Evolutionary conservation across 495 filamentous ascomycete species (phyloP), one percentile per base, ranked within the genome.

Genomic region (Penicillium ucsense): DNA sequence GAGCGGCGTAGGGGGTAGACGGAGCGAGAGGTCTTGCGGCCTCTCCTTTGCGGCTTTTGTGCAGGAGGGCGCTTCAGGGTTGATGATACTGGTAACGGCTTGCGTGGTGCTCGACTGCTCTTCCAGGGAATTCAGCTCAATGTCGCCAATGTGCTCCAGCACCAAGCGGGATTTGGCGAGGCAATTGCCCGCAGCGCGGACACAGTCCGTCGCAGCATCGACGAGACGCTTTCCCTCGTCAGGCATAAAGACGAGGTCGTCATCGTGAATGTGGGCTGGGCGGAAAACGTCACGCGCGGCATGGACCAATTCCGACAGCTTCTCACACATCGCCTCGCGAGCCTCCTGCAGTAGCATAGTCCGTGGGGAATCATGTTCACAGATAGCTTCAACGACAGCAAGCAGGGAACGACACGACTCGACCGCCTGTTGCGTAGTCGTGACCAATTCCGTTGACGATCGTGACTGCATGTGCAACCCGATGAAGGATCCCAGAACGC

Each of bases 111-210:
- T 40, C n/a, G 48, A 33, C 37, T 80, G 72, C 43, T 81, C 64
- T 1, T 67, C 70, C n/a, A 77, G 56, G 10, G 75, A 59, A 38
- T 88, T 83, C 46, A 94, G 78, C 59, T 95, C 89, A 57, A 99
- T 95, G 64, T 99, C 92, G 27, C 92, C 94, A 51, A 92, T 88
- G 41, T 84, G 75, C 65, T 95, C 89, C 48, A 99, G 83, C 35
- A 95, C 83, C 64, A 79, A 72, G 55, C 85, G 88, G 28, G 89
- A 83, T 63, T 89, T 89, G 4, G 83, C 82, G 20, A 94, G 82
- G 61, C 92, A 96, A 54, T 95, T 90, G 10, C 90, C 90, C 43
- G 89, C 88, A 32, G 85, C 82, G 47, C 88, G 82, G 35, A 97
- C 90, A 65, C 92, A 97, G 39, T 82, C 81, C 5, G 89, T 96